phyloP scores from a whole-genome alignment of 495 filamentous ascomycete species.

The Tuber umbilicatum region DNA sequence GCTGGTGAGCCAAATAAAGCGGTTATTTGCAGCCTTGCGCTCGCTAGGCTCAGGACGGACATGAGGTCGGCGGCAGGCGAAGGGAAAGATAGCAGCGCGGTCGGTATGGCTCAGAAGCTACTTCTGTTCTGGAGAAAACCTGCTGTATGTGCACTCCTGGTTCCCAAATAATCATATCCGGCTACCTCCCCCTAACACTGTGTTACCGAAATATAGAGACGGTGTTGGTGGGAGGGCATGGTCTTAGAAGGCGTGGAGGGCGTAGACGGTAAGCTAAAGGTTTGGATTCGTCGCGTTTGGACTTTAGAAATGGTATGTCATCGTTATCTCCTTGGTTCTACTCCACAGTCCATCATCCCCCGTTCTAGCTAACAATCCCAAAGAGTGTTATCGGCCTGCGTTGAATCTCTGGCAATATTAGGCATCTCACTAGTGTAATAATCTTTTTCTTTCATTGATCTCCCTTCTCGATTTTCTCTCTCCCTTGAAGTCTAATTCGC shows the following conservation, averaged over 20 bases:
- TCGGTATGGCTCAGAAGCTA: conserved; percentile 98
- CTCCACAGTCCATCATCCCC: not conserved
- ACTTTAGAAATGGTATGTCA: conserved; percentile 86
- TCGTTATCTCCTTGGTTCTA: not conserved
- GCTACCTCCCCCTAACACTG: conserved; percentile 9
- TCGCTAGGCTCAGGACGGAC: conserved; percentile 87
- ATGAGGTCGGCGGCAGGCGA: conserved; percentile 68
- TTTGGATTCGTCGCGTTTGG: conserved; percentile 97
- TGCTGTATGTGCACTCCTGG: conserved; percentile 46
- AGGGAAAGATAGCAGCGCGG: conserved; percentile 63
- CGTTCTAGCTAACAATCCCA: conserved; percentile 28
- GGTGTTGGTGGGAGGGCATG: conserved; percentile 99
- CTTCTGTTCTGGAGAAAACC: conserved; percentile 98
- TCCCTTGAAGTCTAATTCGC: not conserved
- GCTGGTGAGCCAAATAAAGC: conserved; percentile 95
- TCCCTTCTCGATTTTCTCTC: not conserved
- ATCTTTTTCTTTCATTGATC: not conserved
- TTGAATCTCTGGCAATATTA: conserved; percentile 46
- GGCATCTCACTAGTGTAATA: not conserved
- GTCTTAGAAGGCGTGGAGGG: conserved; percentile 85
- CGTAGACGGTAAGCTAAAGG: conserved; percentile 84
- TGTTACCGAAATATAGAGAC: conserved; percentile 44
- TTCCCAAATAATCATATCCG: not conserved
- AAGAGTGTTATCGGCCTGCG: conserved; percentile 83
- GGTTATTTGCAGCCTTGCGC: conserved; percentile 90